These are phyloP conservation scores for Rubia occidens DNA, from an alignment of 305 asterid genomes.

Conservation along the genomic window DNA sequence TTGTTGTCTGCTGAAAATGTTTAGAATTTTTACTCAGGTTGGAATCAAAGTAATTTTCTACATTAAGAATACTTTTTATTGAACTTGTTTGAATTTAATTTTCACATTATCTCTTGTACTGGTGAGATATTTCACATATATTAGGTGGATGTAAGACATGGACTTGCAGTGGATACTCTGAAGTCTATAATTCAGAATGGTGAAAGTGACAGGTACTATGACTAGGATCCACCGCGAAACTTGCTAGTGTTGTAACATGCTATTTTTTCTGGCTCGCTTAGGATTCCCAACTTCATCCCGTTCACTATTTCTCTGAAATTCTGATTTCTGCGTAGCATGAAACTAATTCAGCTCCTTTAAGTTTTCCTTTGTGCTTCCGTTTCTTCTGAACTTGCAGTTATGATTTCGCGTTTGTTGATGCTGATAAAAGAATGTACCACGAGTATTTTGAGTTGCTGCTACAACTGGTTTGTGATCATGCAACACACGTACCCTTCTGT, in stretches of 20 bases:
- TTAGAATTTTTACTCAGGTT: neutral
- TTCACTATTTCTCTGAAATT: neutral
- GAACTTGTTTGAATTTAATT: neutral
- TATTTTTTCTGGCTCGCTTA: neutral
- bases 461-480: constrained; percentile 47
- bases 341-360: neutral
- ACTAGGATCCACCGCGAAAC: neutral
- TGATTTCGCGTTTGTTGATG: constrained; percentile 90
- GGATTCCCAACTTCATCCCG: neutral
- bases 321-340: neutral
- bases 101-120: neutral
- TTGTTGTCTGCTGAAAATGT: neutral
- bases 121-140: neutral
- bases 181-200: constrained; percentile 60
- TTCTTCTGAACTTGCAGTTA: constrained; percentile 38
- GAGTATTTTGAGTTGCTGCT: constrained; percentile 78
- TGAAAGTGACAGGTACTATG: constrained; percentile 56
- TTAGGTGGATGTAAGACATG: constrained; percentile 68
- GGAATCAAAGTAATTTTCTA: neutral
- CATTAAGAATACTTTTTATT: neutral
- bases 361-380: neutral
- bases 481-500: neutral
- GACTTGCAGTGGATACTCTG: constrained; percentile 72
- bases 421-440: constrained; percentile 86
- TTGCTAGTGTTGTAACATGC: neutral